Conservation (phyloP, 75 land plant species). For the Pinus albicaulis region DNA sequence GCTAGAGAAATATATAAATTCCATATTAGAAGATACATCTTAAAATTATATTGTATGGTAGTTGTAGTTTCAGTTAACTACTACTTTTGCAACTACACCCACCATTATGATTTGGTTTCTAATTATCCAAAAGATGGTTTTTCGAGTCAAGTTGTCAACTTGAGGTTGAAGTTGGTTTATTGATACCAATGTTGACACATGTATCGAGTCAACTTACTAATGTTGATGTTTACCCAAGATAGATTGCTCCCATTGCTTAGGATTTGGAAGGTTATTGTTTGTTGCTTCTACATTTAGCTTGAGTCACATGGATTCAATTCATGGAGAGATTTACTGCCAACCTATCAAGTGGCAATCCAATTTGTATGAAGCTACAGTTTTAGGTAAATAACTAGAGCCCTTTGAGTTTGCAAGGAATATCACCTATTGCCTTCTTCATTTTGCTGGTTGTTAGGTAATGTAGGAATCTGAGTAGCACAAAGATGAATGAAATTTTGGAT, state of each 20-base stretch:
- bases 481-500: neutral
- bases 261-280: neutral
- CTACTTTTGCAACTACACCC: no score
- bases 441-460: neutral
- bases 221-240: neutral
- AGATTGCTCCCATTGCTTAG: neutral
- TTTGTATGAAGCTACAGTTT: neutral
- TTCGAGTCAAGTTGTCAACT: neutral
- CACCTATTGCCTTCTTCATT: neutral
- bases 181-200: neutral
- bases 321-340: neutral
- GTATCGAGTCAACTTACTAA: neutral
- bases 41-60: no score
- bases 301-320: neutral
- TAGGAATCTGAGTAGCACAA: neutral
- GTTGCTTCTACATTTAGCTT: neutral
- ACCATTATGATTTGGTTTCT: no score
- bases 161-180: neutral
- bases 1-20: no score
- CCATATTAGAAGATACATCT: no score
- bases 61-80: no score
- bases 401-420: neutral
- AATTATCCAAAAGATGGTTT: neutral
- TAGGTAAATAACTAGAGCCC: neutral
- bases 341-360: neutral